These are phyloP conservation scores for Zygoascus flipseniorum DNA, from an alignment of 805 yeast species.

Conservation along the genomic window DNA sequence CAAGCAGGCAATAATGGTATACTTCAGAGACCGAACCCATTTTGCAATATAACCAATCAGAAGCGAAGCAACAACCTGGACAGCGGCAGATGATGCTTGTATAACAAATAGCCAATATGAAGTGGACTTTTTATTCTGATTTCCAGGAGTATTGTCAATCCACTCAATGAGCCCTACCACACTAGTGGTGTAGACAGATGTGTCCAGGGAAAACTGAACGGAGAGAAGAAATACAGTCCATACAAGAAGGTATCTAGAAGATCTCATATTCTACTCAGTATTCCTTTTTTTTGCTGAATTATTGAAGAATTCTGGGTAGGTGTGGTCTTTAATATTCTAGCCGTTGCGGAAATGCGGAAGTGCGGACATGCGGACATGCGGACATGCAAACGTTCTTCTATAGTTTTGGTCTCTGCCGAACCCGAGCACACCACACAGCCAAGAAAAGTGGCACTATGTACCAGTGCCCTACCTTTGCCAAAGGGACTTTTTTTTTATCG, in stretches of 20 bases:
- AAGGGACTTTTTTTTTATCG: no score
- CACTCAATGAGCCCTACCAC: not conserved
- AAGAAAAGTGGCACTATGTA: no score
- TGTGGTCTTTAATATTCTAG: not conserved
- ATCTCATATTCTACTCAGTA: no score
- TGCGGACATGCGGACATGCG: not conserved
- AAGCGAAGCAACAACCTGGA: not conserved
- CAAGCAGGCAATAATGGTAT: not conserved
- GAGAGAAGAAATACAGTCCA: no score
- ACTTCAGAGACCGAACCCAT: not conserved
- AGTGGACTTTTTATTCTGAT: not conserved
- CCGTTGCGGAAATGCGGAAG: not conserved
- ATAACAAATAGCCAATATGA: not conserved
- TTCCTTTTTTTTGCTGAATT: no score
- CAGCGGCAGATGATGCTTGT: not conserved
- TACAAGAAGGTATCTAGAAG: no score
- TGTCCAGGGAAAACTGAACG: not conserved
- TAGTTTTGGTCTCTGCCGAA: no score
- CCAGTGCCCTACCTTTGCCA: no score
- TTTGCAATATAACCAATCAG: not conserved
- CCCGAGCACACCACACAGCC: no score
- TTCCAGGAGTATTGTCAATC: not conserved
- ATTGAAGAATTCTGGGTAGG: no score
- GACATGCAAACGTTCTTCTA: no score
- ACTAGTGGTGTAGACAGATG: not conserved